A percentile compares a stretch with the other conserved stretches of the same genome.
Evolutionary conservation across 805 yeast genomes (phyloP).

Genomic region (Yarrowia divulgata): DNA sequence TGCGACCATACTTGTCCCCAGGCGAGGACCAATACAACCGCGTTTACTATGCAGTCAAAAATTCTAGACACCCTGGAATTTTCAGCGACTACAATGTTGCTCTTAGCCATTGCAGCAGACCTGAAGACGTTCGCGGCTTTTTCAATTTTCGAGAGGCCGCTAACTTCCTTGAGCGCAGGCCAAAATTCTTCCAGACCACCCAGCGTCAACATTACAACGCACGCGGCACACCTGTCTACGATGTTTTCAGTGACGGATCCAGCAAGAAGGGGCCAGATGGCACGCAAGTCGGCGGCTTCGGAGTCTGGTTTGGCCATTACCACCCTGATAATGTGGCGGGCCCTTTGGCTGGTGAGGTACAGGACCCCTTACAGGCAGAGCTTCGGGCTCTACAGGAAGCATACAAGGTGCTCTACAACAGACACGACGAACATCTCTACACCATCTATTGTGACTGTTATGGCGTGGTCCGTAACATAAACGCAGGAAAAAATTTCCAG

Average conservation of each 20-base stretch:
- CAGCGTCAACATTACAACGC: neutral
- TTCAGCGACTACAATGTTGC: neutral
- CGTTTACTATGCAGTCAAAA: neutral
- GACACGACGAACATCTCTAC: neutral
- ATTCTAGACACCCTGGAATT: neutral
- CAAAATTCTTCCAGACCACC: neutral
- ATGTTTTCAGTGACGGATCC: constrained; percentile 8
- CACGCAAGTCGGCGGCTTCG: neutral
- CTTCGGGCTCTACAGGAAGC: constrained; percentile 1
- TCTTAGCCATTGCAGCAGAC: neutral
- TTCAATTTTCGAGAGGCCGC: neutral
- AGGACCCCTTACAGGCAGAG: neutral
- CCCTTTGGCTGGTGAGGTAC: neutral
- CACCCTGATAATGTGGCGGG: constrained; percentile 17
- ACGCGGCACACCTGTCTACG: neutral
- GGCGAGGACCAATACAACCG: neutral
- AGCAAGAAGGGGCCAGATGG: constrained; percentile 1
- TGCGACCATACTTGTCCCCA: neutral
- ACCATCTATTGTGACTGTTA: constrained; percentile 2
- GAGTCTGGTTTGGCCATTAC: constrained; percentile 22
- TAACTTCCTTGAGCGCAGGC: neutral
- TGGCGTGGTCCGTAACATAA: neutral
- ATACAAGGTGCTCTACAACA: neutral
- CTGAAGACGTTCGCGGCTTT: neutral
- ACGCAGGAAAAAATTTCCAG: neutral